A percentile compares a stretch with the other conserved stretches of the same genome.
phyloP scores from a whole-genome alignment of 2,329 filamentous ascomycete genomes.

The Cylindrodendrum hubeiense region DNA sequence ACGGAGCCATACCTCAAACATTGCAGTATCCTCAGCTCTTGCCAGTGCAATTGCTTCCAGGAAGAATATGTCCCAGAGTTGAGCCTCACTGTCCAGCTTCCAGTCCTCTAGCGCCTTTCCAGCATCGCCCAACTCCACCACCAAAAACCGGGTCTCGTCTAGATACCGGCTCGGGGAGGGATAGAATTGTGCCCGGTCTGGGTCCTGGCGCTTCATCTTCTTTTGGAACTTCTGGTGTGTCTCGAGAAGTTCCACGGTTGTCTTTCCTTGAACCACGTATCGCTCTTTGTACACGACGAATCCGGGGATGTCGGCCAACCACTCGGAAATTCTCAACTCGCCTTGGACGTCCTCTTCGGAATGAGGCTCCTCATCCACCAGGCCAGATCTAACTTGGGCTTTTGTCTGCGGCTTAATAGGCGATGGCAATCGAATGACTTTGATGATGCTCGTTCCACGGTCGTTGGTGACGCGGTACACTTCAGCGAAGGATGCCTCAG shows the following conservation, averaged over 20 bases:
- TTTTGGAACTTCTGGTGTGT: conserved; percentile 71
- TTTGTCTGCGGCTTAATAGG: conserved; percentile 70
- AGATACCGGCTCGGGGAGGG: conserved; percentile 71
- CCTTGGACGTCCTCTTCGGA: conserved; percentile 66
- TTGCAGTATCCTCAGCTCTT: conserved; percentile 67
- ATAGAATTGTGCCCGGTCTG: conserved; percentile 70
- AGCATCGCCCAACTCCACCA: conserved; percentile 74
- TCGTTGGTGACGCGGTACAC: conserved; percentile 73
- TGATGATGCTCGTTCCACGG: conserved; percentile 73
- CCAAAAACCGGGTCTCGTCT: conserved; percentile 69
- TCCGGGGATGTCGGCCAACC: conserved; percentile 72
- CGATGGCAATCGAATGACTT: conserved; percentile 70
- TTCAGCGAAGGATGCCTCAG: conserved; percentile 75
- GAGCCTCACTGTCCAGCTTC: conserved; percentile 58
- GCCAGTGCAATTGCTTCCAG: conserved; percentile 71
- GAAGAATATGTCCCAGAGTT: conserved; percentile 75
- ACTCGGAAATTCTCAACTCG: conserved; percentile 73
- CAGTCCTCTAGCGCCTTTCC: conserved; percentile 71
- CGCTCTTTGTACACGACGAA: conserved; percentile 76
- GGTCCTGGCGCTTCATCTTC: conserved; percentile 66
- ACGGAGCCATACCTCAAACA: conserved; percentile 66
- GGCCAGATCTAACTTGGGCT: conserved; percentile 63
- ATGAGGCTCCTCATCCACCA: conserved; percentile 72
- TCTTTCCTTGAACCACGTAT: conserved; percentile 69
- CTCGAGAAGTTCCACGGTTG: conserved; percentile 65